Conservation (phyloP, 495 filamentous ascomycete species). For the Poronia punctata region DNA sequence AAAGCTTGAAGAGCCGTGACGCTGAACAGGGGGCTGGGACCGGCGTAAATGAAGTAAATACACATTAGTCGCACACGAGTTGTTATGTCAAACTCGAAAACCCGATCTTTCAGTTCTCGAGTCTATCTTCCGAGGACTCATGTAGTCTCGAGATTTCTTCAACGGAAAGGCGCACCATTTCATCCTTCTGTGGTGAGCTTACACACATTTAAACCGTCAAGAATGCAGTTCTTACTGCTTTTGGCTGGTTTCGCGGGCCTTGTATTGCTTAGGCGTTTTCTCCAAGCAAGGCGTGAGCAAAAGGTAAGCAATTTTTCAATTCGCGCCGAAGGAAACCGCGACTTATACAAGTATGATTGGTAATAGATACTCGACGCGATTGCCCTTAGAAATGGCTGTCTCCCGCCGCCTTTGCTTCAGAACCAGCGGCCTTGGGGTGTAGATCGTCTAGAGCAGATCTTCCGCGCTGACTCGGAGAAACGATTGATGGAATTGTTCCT, state of each 20-base stretch:
- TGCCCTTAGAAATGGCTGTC: conserved; percentile 22
- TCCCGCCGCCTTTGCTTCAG: conserved; percentile 20
- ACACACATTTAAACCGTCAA: neutral
- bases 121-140: too few relatives aligned
- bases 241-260: neutral
- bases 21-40: too few relatives aligned
- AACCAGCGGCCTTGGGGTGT: conserved; percentile 31
- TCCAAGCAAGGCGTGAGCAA: neutral
- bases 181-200: too few relatives aligned
- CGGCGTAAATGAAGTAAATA: too few relatives aligned
- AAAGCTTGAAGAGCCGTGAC: too few relatives aligned
- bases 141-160: too few relatives aligned
- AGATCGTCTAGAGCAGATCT: conserved; percentile 29
- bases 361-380: conserved; percentile 6
- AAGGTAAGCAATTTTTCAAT: neutral
- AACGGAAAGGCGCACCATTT: too few relatives aligned
- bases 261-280: neutral
- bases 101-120: too few relatives aligned
- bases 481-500: conserved; percentile 27
- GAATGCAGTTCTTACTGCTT: neutral
- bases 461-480: conserved; percentile 18
- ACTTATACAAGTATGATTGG: neutral
- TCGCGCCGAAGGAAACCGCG: neutral
- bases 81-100: too few relatives aligned
- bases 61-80: too few relatives aligned